A percentile compares a stretch with the other conserved stretches of the same genome.
These are phyloP conservation scores for Aristolochia contorta DNA, from an alignment of 164 flowering plant species.

Conservation along the genomic window DNA sequence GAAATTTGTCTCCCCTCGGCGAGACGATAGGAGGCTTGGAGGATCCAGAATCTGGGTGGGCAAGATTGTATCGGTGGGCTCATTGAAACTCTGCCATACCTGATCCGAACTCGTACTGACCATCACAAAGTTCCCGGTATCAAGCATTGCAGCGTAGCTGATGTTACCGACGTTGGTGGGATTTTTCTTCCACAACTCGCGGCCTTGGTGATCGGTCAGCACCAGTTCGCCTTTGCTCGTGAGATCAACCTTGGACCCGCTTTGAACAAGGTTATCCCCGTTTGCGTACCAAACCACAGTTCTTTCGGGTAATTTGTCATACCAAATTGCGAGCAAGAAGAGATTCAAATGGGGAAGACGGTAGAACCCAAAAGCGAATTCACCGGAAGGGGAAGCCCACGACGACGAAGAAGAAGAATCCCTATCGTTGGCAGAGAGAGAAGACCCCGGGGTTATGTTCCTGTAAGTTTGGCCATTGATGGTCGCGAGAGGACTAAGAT, in stretches of 20 bases:
- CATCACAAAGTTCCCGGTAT: slow-evolving; percentile 37
- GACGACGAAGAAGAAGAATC: slow-evolving; percentile 7
- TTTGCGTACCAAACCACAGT: slow-evolving; percentile 35
- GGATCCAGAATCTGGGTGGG: slow-evolving; percentile 23
- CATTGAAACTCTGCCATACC: slow-evolving; percentile 7
- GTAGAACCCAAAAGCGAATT: slow-evolving; percentile 37
- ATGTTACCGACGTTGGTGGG: slow-evolving; percentile 1
- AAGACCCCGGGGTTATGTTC: slow-evolving; percentile 23
- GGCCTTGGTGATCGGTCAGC: slow-evolving; percentile 17
- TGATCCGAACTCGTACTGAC: not conserved
- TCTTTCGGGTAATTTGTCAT: slow-evolving; percentile 21
- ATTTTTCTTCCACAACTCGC: slow-evolving; percentile 1
- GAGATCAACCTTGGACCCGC: slow-evolving; percentile 25
- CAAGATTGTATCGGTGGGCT: slow-evolving; percentile 32
- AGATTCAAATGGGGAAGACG: slow-evolving; percentile 1
- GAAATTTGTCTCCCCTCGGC: slow-evolving; percentile 15
- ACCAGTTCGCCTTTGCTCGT: slow-evolving; percentile 17
- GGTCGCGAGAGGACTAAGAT: not conserved
- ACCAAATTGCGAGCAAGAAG: slow-evolving; percentile 31
- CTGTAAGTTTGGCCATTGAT: not conserved
- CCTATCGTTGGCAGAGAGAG: slow-evolving; percentile 13
- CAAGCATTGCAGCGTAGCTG: slow-evolving; percentile 30
- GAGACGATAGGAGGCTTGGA: slow-evolving; percentile 12
- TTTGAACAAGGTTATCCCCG: slow-evolving; percentile 4
- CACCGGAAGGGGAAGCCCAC: slow-evolving; percentile 35